Evolutionary conservation across 169 alveolate species (phyloP), one percentile per base, ranked within the genome.

Genomic region (Cyclospora cayetanensis): DNA sequence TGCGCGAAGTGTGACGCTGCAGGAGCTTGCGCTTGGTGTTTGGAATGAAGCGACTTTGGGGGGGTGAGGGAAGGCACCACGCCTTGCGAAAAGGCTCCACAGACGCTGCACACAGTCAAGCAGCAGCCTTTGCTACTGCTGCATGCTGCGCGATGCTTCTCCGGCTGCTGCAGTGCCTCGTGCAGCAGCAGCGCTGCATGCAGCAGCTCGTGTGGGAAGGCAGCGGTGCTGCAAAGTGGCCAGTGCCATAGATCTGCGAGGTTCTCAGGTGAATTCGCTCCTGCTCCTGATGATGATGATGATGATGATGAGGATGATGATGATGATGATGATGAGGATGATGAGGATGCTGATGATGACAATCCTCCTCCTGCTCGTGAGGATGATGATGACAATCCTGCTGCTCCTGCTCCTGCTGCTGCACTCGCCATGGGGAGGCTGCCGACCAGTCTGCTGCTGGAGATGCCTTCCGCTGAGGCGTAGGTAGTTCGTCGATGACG

Each of bases 41-140:
- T 27, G 4, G 9, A 15, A 25, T 2, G 39, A 15, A 1, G 39
- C 76, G 4, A 2, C 76, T 65, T 11, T 15, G n/a, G n/a, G 15
- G 60, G 15, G 60, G 60, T 7, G 60, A 15, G 60, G n/a, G n/a
- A 7, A 7, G 60, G n/a, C 39, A 65, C 18, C 76, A 65, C 43
- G 5, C 76, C n/a, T n/a, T 65, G 41, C 1, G 76, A 65, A 9
- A 41, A 18, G 39, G 76, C 76, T 41, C 76, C 76, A 65, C 76
- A 65, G 12, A 65, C n/a, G 39, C 39, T 65, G 76, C 31, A n/a
- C 43, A 35, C n/a, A 65, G 76, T 35, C n/a, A 25, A 11, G 76
- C 76, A 22, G 76, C 76, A 27, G 76, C 76, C 31, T 35, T 41
- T 65, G 76, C 76, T 65, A 31, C 12, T 65, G 76, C 39, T 65